phyloP scores from a whole-genome alignment of 2,329 filamentous ascomycete genomes.

The Calonectria hongkongensis region DNA sequence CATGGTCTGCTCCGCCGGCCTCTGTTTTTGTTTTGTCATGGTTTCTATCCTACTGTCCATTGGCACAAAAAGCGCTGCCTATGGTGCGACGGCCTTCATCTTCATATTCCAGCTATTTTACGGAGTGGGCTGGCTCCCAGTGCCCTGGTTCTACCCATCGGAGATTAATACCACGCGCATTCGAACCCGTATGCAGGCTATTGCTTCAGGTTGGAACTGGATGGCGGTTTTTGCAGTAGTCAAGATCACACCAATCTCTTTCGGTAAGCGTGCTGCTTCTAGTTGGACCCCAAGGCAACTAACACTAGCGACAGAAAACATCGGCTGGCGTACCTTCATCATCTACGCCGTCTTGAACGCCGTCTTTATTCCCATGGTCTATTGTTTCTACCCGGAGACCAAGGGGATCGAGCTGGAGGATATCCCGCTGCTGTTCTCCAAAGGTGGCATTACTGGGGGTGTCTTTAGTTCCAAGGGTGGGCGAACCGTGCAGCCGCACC shows the following conservation, averaged over 20 bases:
- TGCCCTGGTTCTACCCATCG: slow-evolving; percentile 65
- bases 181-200: slow-evolving; percentile 62
- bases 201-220: slow-evolving; percentile 54
- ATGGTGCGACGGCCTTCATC: slow-evolving; percentile 65
- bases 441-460: slow-evolving; percentile 37
- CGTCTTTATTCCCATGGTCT: slow-evolving; percentile 54
- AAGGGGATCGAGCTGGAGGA: slow-evolving; percentile 64
- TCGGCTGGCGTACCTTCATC: slow-evolving; percentile 55
- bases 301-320: slow-evolving; percentile 39
- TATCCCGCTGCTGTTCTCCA: slow-evolving; percentile 49
- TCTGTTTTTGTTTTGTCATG: slow-evolving; percentile 66
- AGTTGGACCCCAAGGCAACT: neutral
- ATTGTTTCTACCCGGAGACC: slow-evolving; percentile 57
- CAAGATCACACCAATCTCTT: slow-evolving; percentile 85
- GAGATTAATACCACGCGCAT: slow-evolving; percentile 64
- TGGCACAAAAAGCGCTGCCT: slow-evolving; percentile 56
- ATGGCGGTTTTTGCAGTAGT: slow-evolving; percentile 61
- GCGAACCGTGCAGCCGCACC: slow-evolving; percentile 33
- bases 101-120: slow-evolving; percentile 66
- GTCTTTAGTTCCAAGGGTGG: slow-evolving; percentile 36
- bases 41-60: slow-evolving; percentile 62
- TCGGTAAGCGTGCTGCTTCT: slow-evolving; percentile 58
- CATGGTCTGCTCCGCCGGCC: slow-evolving; percentile 62
- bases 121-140: slow-evolving; percentile 64
- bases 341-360: slow-evolving; percentile 56